Conservation (phyloP, 345 rosid genomes). For the Pistacia atlantica region DNA sequence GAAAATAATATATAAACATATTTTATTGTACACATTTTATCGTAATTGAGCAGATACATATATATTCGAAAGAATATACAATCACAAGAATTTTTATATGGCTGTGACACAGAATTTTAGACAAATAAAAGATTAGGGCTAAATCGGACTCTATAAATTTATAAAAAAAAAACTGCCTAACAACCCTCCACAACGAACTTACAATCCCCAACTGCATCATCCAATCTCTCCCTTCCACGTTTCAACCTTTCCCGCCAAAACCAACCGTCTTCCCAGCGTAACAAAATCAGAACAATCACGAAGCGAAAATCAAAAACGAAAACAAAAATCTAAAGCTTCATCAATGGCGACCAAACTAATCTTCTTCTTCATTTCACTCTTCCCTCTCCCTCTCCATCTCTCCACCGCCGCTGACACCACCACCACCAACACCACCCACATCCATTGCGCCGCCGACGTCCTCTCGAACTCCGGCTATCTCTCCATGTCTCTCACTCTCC, state of each 20-base stretch:
- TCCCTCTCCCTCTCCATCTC: conserved; percentile 12
- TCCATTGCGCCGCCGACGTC: conserved; percentile 28
- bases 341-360: conserved; percentile 29
- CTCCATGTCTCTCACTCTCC: conserved; percentile 49
- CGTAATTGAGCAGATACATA: too few relatives aligned
- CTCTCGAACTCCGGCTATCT: conserved; percentile 36
- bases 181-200: background rate
- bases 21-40: too few relatives aligned
- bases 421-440: conserved; percentile 16
- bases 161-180: background rate
- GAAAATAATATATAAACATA: too few relatives aligned
- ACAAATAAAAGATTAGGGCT: background rate
- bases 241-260: conserved; percentile 26
- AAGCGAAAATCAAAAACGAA: background rate
- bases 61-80: too few relatives aligned
- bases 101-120: too few relatives aligned
- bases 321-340: background rate
- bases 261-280: background rate
- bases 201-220: background rate
- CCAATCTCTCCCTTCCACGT: conserved; percentile 18
- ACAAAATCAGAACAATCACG: background rate
- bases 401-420: background rate
- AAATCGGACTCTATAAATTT: background rate
- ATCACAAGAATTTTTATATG: too few relatives aligned
- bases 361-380: background rate